These are phyloP conservation scores for Candida tunisiensis DNA, from an alignment of 1,139 yeast genomes.

Conservation along the genomic window DNA sequence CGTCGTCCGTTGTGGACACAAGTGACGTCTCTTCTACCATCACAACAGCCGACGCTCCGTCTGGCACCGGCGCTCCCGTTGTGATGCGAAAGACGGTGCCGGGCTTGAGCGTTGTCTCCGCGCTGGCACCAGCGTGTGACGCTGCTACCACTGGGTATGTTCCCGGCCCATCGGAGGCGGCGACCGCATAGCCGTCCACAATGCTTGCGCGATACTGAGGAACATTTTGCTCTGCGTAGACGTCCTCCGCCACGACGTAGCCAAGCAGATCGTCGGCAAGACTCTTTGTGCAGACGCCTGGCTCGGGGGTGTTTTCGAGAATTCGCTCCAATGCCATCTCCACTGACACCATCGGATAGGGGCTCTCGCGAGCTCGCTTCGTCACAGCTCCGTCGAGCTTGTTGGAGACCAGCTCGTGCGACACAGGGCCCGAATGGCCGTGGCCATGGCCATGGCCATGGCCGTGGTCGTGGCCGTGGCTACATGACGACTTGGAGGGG, in stretches of 20 bases:
- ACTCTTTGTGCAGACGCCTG: slow-evolving; percentile 9
- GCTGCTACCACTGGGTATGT: slow-evolving; percentile 22
- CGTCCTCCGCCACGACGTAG: slow-evolving; percentile 23
- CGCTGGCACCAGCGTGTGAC: slow-evolving; percentile 25
- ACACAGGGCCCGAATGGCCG: slow-evolving; percentile 9
- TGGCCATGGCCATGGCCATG: slow-evolving; percentile 9
- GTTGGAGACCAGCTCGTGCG: slow-evolving; percentile 14
- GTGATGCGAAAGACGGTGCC: slow-evolving; percentile 29
- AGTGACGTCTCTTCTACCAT: slow-evolving; percentile 33
- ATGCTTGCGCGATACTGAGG: slow-evolving; percentile 33
- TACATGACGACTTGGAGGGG: too few relatives aligned
- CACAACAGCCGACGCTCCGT: slow-evolving; percentile 32
- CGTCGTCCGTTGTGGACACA: slow-evolving; percentile 17
- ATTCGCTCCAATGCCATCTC: slow-evolving; percentile 19
- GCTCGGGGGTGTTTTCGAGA: slow-evolving; percentile 5
- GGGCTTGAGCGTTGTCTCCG: slow-evolving; percentile 7
- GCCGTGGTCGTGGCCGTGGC: slow-evolving; percentile 7
- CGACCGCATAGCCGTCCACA: slow-evolving; percentile 36
- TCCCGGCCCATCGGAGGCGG: slow-evolving; percentile 27
- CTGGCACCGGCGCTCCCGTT: slow-evolving; percentile 37
- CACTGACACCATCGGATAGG: slow-evolving; percentile 29
- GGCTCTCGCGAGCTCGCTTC: slow-evolving; percentile 26
- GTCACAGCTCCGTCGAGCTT: slow-evolving; percentile 22
- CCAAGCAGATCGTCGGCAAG: slow-evolving; percentile 17
- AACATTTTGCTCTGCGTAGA: slow-evolving; percentile 21